phyloP scores from a whole-genome alignment of 1,284 basidiomycete species.

The Apiotrichum porosum region DNA sequence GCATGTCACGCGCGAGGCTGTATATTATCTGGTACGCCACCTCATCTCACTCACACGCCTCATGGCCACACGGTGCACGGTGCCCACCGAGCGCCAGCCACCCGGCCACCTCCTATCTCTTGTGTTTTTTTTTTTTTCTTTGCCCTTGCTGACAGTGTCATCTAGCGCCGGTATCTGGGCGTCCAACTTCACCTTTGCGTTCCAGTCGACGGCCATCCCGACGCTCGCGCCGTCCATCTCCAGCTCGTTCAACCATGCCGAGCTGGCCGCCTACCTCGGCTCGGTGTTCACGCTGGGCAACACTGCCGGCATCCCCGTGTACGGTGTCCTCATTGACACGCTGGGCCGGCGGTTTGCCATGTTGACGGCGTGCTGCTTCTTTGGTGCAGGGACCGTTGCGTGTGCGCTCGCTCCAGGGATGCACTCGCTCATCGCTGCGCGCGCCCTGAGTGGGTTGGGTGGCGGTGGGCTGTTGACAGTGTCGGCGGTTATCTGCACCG shows the following conservation, averaged over 20 bases:
- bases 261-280: constrained; percentile 44
- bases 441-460: constrained; percentile 45
- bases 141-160: background rate
- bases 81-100: too few species aligned
- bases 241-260: constrained; percentile 39
- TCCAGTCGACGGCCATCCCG: constrained; percentile 45
- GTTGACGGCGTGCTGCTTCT: constrained; percentile 38
- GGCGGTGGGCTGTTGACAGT: constrained; percentile 47
- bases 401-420: constrained; percentile 41
- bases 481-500: constrained; percentile 46
- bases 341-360: constrained; percentile 44
- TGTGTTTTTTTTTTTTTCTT: too few species aligned
- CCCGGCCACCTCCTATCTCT: too few species aligned
- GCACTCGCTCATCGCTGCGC: constrained; percentile 38
- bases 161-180: constrained; percentile 28
- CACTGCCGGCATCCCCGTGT: constrained; percentile 47
- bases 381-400: constrained; percentile 36
- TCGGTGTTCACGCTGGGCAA: constrained; percentile 42
- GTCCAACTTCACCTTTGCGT: constrained; percentile 45
- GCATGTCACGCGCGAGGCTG: constrained; percentile 9
- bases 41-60: too few species aligned
- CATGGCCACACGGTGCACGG: too few species aligned
- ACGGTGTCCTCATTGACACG: constrained; percentile 47
- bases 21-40: constrained; percentile 8
- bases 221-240: constrained; percentile 39